A percentile compares a stretch with the other conserved stretches of the same genome.
These are phyloP conservation scores for Calonectria naviculata DNA, from an alignment of 2,329 filamentous ascomycete species.

Conservation along the genomic window DNA sequence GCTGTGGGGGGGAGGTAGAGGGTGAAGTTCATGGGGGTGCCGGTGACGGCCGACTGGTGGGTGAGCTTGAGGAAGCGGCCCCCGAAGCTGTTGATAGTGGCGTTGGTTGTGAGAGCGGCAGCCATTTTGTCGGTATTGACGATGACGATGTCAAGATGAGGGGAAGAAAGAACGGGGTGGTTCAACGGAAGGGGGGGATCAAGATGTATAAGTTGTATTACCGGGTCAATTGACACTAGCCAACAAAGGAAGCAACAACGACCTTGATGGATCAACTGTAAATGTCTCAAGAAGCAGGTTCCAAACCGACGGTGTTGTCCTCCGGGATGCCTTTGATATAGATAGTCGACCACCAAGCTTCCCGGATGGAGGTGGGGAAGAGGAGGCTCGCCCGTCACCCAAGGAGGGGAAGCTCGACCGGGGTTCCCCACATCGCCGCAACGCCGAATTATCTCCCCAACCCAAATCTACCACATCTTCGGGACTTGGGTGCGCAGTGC, in stretches of 20 bases:
- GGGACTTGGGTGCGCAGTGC: neutral
- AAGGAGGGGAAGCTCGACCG: slow-evolving; percentile 23
- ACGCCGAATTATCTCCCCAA: slow-evolving; percentile 30
- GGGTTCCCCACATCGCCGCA: slow-evolving; percentile 28
- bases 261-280: neutral
- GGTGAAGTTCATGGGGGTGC: slow-evolving; percentile 92
- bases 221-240: neutral
- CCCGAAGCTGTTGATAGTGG: slow-evolving; percentile 90
- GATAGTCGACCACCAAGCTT: neutral
- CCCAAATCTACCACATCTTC: neutral
- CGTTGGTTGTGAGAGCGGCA: slow-evolving; percentile 79
- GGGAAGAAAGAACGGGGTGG: neutral
- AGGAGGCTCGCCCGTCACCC: neutral
- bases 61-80: slow-evolving; percentile 95
- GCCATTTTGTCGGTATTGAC: slow-evolving; percentile 66
- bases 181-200: neutral
- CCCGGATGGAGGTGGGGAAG: slow-evolving; percentile 15
- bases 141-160: neutral
- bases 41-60: slow-evolving; percentile 82
- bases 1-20: too few relatives aligned
- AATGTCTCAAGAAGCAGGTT: neutral
- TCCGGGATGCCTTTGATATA: slow-evolving; percentile 7
- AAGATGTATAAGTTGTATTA: neutral
- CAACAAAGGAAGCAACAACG: neutral
- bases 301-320: neutral